Percentiles rank a stretch among this genome's conserved stretches.
These are phyloP conservation scores for Suhomyces wounanorum DNA, from an alignment of 1,139 yeast species.

Conservation along the genomic window DNA sequence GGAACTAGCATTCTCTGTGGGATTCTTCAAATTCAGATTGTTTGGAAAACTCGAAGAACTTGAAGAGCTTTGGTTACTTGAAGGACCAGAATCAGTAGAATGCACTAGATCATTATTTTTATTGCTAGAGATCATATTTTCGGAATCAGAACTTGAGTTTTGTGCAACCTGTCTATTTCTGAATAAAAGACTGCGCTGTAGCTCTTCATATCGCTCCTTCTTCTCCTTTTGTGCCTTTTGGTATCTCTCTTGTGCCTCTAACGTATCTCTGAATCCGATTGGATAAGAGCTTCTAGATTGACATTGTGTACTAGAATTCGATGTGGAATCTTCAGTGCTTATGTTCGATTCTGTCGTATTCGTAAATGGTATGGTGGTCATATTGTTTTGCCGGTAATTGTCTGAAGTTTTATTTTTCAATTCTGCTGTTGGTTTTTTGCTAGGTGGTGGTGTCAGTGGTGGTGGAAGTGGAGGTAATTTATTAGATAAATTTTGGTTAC, in stretches of 20 bases:
- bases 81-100: neutral
- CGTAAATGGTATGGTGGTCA: neutral
- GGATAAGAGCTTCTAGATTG: conserved; percentile 5
- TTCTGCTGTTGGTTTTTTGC: neutral
- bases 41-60: neutral
- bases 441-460: neutral
- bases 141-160: neutral
- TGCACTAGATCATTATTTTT: neutral
- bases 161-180: neutral
- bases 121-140: neutral
- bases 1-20: neutral
- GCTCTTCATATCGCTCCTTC: conserved; percentile 5
- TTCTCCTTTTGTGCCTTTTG: conserved; percentile 7
- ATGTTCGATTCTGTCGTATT: neutral
- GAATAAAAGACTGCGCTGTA: neutral
- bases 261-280: conserved; percentile 3
- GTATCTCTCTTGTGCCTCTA: conserved; percentile 14
- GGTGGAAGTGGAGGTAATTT: conserved; percentile 1
- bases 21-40: neutral
- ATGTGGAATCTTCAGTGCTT: neutral
- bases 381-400: neutral
- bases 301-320: neutral
- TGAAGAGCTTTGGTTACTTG: neutral
- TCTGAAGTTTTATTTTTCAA: neutral
- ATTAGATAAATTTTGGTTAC: neutral